Evolutionary conservation across 208 protist species (phyloP), one percentile per base, ranked within the genome.

Genomic region (Acanthamoeba sp.): DNA sequence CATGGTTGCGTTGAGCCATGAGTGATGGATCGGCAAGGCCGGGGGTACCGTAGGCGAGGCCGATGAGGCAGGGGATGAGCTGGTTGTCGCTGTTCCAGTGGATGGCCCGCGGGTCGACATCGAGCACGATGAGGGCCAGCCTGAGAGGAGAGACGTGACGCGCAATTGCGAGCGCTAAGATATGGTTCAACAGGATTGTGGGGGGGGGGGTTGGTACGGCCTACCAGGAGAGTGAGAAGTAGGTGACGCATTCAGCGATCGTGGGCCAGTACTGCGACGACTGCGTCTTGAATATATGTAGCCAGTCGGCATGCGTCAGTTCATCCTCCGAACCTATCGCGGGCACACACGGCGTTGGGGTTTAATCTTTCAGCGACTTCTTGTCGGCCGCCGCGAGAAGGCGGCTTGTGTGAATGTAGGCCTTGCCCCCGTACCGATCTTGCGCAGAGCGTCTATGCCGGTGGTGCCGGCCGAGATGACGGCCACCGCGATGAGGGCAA

Each of bases 241-340:
- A 82, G 34, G 73, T 82, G 38, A 29, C 73, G 24, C 73, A 82
- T 52, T 82, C 73, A 2, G 73, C 73, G 73, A 82, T 82, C 12
- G 73, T 82, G 34, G 73, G 73, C 73, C 12, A 82, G 24, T 82
- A 52, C 38, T 42, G 34, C 20, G 73, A 82, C 32, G 73, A 82
- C 38, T 82, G 73, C 9, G 73, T 82, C 38, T 82, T 82, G 73
- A 82, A 82, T 16, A 82, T 82, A 22, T 82, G 73, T 6, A 82
- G 29, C 73, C 73, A 82, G n/a, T 82, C 73, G 73, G 73, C 73
- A 6, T 82, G 73, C 3, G 7, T 42, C 34, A 82, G 73, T n/a
- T 82, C 73, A 2, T 82, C 73, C 18, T 82, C 73, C 2, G 38
- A 27, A 9, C 59, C 59, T 69, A 50, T 50, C 45, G 12, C n/a